Evolutionary conservation across 331 rosid species (phyloP), one percentile per base, ranked within the genome.

Genomic region (Malus hybrid): DNA sequence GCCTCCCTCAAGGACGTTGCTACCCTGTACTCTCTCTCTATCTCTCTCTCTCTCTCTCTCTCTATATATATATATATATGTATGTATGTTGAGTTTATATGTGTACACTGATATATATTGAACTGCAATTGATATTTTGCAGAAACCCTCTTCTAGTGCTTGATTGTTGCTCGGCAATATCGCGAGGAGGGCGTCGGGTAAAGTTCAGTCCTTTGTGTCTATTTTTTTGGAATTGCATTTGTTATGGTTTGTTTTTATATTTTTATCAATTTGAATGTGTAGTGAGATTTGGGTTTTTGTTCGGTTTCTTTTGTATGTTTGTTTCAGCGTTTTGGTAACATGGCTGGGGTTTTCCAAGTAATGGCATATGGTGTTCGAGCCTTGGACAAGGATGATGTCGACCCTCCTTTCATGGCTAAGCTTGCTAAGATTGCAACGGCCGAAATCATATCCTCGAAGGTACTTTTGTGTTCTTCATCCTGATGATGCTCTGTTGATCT

Each of bases 101-200:
- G 14, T 18, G n/a, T 39, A 36, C 36, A 56, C 75, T 67, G 20
- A 9, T 16, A 69, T 6, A 33, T 67, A 58, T 72, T 66, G 76
- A 58, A 46, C 39, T 67, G 69, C 10, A 10, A 39, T 78, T 66
- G 79, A 44, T 26, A 63, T 77, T 44, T 44, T 81, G 53, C 64
- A 92, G 99, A 84, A 92, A 81, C 77, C 96, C 97, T 34, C 82
- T 88, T 61, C 68, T 94, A 7, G 96, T 94, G 74, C 97, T 94
- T 0, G 97, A 92, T 75, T 94, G 97, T 76, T 94, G 96, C 75
- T 87, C 86, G 5, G 78, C 89, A 16, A 89, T 80, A 75, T 94
- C 99, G 15, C 88, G 96, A 32, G 99, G 99, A 30, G 99, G 99
- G 58, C 92, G 99, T 7, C 87, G 99, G 89, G 99, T 94, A 70